Percentiles rank a stretch among this genome's conserved stretches.
Conservation (phyloP, 345 rosid genomes). For the Camelina neglecta region DNA sequence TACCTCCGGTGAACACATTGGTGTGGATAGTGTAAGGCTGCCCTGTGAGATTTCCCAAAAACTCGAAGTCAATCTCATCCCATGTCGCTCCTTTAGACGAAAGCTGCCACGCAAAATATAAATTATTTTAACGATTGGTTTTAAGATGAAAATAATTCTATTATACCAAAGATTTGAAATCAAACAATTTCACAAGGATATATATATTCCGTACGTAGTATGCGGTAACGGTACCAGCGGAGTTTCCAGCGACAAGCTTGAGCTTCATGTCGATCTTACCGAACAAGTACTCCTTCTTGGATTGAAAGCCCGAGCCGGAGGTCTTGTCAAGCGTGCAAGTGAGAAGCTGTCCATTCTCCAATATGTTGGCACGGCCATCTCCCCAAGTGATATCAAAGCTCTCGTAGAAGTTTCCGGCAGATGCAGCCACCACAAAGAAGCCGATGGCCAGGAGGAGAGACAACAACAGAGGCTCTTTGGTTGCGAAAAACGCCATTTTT, state of each 20-base stretch:
- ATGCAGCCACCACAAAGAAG: constrained; percentile 35
- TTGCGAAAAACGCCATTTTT: constrained; percentile 27
- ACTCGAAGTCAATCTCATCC: constrained; percentile 78
- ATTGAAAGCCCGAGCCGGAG: constrained; percentile 58
- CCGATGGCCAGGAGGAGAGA: constrained; percentile 32
- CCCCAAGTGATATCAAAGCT: constrained; percentile 55
- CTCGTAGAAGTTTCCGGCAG: constrained; percentile 47
- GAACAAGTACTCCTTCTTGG: constrained; percentile 51
- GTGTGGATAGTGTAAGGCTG: constrained; percentile 69
- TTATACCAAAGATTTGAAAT: background rate
- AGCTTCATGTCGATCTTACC: constrained; percentile 56
- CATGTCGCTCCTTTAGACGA: constrained; percentile 53
- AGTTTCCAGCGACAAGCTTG: constrained; percentile 59
- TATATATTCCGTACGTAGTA: constrained; percentile 47
- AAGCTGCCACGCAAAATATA: constrained; percentile 46
- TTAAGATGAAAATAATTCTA: constrained; percentile 1
- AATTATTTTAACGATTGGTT: background rate
- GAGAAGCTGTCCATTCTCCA: constrained; percentile 50
- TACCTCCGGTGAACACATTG: constrained; percentile 64
- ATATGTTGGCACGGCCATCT: constrained; percentile 50
- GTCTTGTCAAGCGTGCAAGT: constrained; percentile 50
- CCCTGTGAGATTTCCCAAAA: constrained; percentile 64
- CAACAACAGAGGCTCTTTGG: constrained; percentile 36
- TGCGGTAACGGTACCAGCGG: constrained; percentile 51
- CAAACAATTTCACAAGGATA: background rate